Evolutionary conservation across 208 protist species (phyloP).

Genomic region (Leishmania braziliensis): DNA sequence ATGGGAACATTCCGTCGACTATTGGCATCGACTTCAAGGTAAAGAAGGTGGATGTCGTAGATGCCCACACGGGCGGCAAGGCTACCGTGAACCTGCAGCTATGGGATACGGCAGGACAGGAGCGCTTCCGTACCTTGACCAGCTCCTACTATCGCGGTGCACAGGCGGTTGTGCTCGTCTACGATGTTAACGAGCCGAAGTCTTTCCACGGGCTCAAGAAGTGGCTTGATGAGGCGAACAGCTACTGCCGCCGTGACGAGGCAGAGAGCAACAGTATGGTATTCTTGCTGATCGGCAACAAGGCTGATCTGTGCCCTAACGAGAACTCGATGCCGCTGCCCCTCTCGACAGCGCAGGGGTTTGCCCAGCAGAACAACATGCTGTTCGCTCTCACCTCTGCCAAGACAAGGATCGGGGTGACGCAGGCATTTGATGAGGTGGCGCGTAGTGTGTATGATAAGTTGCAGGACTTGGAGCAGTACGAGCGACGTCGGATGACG

Average conservation of each 20-base stretch:
- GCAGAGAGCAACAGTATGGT: constrained; percentile 39
- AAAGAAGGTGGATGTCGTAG: constrained; percentile 71
- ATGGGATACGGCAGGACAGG: constrained; percentile 90
- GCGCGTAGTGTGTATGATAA: constrained; percentile 66
- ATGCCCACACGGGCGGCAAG: constrained; percentile 33
- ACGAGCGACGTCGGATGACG: constrained; percentile 21
- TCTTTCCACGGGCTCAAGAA: constrained; percentile 73
- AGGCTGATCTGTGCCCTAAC: constrained; percentile 58
- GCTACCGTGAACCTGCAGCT: constrained; percentile 86
- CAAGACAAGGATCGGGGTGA: constrained; percentile 74
- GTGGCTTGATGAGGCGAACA: constrained; percentile 79
- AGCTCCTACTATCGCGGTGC: constrained; percentile 86
- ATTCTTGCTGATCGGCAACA: constrained; percentile 89
- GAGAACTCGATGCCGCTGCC: constrained; percentile 57
- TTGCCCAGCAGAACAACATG: constrained; percentile 80
- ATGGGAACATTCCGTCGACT: constrained; percentile 62
- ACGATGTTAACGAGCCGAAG: constrained; percentile 81
- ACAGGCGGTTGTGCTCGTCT: constrained; percentile 86
- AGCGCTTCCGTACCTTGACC: constrained; percentile 86
- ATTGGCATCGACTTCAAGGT: constrained; percentile 93
- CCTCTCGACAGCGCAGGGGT: constrained; percentile 49
- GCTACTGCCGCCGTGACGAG: constrained; percentile 54
- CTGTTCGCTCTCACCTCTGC: constrained; percentile 82
- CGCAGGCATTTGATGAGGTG: constrained; percentile 85
- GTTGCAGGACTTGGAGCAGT: constrained; percentile 29